These are phyloP conservation scores for Nigrospora oryzae DNA, from an alignment of 2,329 filamentous ascomycete genomes.

Conservation along the genomic window DNA sequence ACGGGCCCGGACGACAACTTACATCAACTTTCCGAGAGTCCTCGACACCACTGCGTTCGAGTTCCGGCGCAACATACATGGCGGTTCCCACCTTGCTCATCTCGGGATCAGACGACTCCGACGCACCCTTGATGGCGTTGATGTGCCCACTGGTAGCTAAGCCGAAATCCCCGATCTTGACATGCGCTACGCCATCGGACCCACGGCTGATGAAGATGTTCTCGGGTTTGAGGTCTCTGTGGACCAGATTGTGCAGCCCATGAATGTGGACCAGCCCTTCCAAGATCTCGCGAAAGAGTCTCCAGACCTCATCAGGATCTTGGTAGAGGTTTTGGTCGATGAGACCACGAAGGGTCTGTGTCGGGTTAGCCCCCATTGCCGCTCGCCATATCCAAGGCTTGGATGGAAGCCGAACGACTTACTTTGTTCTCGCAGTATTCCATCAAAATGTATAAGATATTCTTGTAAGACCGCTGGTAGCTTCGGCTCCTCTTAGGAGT, in stretches of 20 bases:
- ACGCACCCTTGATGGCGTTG: constrained; percentile 45
- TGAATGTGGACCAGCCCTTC: constrained; percentile 90
- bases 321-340: constrained; percentile 69
- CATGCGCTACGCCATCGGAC: constrained; percentile 71
- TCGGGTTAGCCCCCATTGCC: neutral
- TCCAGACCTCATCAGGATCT: constrained; percentile 74
- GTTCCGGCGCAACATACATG: constrained; percentile 88
- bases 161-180: constrained; percentile 95
- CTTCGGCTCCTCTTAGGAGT: constrained; percentile 16
- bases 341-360: constrained; percentile 73
- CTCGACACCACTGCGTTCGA: constrained; percentile 26
- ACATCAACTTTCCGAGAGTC: constrained; percentile 87
- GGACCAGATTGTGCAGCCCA: constrained; percentile 72
- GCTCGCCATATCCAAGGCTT: no score
- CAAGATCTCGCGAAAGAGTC: constrained; percentile 81
- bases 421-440: constrained; percentile 92
- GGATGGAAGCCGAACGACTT: constrained; percentile 16
- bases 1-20: constrained; percentile 23
- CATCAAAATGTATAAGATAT: constrained; percentile 95
- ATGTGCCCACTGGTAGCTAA: constrained; percentile 84
- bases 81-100: constrained; percentile 69
- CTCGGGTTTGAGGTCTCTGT: constrained; percentile 92
- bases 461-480: constrained; percentile 49
- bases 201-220: constrained; percentile 79
- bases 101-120: constrained; percentile 42